Base-by-base conservation (phyloP, 164 flowering plant genomes). In the Taxillus chinensis region DNA sequence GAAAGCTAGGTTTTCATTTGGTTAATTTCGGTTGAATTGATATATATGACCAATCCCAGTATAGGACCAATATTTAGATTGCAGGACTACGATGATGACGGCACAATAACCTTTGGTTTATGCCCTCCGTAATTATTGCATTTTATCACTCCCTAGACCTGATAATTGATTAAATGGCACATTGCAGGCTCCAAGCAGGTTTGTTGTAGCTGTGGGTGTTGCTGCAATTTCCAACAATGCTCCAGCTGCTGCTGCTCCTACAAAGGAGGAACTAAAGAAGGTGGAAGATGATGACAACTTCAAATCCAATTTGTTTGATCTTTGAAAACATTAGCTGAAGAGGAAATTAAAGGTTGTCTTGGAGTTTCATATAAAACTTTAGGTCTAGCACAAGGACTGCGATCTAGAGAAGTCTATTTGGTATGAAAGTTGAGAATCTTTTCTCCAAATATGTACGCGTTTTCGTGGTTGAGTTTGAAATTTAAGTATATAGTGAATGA, bases 111-210 rank as follows among this genome's bases (percentile, higher is more conserved):
- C 86, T n/a, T 90, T 93, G 0, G 52, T 90, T 42, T 86, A 82
- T 63, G 78, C 91, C 2, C 50, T 91, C 66, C 9, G 46, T 45
- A 5, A 45, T 45, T 45, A 5, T 45, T 5, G 7, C 5, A 5
- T 45, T 45, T 45, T 45, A 9, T n/a, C n/a, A n/a, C n/a, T n/a
- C n/a, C n/a, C 14, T 11, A 13, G 8, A 10, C 14, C 55, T 51
- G 55, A 51, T 16, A n/a, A 51, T 51, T 16, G 27, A 14, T 51
- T 5, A 3, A n/a, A 41, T 39, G 16, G 11, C 12, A 46, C 50
- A 45, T 41, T 72, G 65, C 68, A 86, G 92, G 87, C 84, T 68
- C 89, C 89, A 3, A 74, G 81, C 76, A 86, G 84, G 80, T 84
- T 84, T 72, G 86, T 82, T 7, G 83, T 65, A 57, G 81, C 80